Evolutionary conservation across 1,139 yeast species (phyloP).

Genomic region (Suhomyces yuchorum): DNA sequence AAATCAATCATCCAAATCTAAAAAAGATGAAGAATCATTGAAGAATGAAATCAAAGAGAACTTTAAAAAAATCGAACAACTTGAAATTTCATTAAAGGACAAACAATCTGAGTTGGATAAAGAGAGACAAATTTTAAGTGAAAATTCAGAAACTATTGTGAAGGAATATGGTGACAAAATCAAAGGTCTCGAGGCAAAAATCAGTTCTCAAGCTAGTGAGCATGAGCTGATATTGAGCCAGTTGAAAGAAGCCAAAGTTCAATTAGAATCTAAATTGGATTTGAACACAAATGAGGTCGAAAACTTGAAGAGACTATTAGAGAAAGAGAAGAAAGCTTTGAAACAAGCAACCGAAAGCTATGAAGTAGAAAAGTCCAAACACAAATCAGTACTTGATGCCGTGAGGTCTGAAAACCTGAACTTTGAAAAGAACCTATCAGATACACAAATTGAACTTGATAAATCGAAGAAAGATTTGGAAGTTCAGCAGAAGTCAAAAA

Average conservation of each 20-base stretch:
- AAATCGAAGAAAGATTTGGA: background rate
- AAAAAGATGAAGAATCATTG: constrained; percentile 11
- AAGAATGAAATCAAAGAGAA: constrained; percentile 13
- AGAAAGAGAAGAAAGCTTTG: background rate
- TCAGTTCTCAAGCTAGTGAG: constrained; percentile 17
- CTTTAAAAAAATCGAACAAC: constrained; percentile 12
- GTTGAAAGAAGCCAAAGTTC: constrained; percentile 14
- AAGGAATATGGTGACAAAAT: constrained; percentile 53
- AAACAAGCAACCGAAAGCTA: constrained; percentile 2
- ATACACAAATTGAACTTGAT: background rate
- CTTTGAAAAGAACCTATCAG: background rate
- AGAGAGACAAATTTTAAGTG: constrained; percentile 49
- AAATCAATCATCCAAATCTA: constrained; percentile 9
- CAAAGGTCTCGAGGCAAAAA: constrained; percentile 25
- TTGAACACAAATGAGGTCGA: constrained; percentile 9
- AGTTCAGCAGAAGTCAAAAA: background rate
- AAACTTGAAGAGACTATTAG: background rate
- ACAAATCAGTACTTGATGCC: constrained; percentile 1
- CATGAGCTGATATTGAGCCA: constrained; percentile 15
- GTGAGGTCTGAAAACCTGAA: background rate
- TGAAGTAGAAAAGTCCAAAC: constrained; percentile 4
- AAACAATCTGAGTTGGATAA: constrained; percentile 50
- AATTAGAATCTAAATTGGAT: constrained; percentile 10
- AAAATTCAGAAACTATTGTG: constrained; percentile 51
- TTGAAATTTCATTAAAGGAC: constrained; percentile 25